phyloP scores from a whole-genome alignment of 352 stramenopile species.

The Phytophthora tubulina region DNA sequence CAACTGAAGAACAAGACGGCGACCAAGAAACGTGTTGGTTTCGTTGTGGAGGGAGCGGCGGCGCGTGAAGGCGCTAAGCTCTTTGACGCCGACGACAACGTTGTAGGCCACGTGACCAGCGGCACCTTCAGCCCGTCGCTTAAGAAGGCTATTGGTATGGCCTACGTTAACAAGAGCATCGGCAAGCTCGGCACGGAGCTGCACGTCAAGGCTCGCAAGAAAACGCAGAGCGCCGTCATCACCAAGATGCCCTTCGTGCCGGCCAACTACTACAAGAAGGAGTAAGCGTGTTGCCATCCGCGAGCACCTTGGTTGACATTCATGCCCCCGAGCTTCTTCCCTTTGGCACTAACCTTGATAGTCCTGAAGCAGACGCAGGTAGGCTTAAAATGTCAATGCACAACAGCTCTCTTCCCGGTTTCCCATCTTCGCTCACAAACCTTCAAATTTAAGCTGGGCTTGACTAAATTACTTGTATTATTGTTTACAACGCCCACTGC shows the following conservation, averaged over 20 bases:
- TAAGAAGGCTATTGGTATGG: constrained; percentile 98
- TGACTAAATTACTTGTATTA: constrained; percentile 24
- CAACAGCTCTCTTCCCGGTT: not conserved
- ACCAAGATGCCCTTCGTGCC: constrained; percentile 99
- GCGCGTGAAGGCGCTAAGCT: constrained; percentile 95
- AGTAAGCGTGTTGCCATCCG: constrained; percentile 34
- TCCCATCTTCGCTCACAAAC: not conserved
- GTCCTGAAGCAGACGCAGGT: constrained; percentile 25
- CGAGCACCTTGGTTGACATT: constrained; percentile 1
- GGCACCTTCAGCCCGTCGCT: constrained; percentile 97
- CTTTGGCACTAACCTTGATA: constrained; percentile 20
- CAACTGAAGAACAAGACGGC: constrained; percentile 95
- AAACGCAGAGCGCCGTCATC: constrained; percentile 94
- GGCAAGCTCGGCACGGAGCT: constrained; percentile 95
- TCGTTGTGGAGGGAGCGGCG: constrained; percentile 96
- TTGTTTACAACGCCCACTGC: not conserved
- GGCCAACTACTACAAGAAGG: constrained; percentile 95
- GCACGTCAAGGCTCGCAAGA: constrained; percentile 95
- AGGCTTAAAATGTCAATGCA: constrained; percentile 7
- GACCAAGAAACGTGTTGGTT: constrained; percentile 95
- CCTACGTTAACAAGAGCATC: constrained; percentile 95
- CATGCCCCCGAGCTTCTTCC: constrained; percentile 4
- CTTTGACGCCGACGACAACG: constrained; percentile 83
- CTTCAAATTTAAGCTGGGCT: constrained; percentile 2
- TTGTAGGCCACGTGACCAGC: constrained; percentile 95